Conservation (phyloP, 1,284 basidiomycete species). For the Ganoderma meredithae region DNA sequence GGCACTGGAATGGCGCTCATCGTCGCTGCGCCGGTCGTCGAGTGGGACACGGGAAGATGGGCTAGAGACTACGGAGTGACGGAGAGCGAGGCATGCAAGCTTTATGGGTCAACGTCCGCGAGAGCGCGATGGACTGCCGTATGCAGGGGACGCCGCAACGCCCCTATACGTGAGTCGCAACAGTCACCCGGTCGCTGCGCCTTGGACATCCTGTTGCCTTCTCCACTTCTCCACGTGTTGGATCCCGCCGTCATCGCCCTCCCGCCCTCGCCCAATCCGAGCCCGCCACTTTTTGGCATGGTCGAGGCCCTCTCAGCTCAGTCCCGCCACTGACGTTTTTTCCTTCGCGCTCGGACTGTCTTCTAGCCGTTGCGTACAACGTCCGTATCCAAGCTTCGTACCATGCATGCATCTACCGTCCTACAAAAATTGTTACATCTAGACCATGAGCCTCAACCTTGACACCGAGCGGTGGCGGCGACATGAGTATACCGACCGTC, state of each 20-base stretch:
- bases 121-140: neutral
- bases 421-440: constrained; percentile 10
- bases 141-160: constrained; percentile 1
- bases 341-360: neutral
- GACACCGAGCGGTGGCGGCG: constrained; percentile 7
- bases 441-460: neutral
- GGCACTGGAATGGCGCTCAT: constrained; percentile 23
- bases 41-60: neutral
- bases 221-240: neutral
- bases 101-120: neutral
- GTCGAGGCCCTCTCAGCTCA: neutral
- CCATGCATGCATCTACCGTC: constrained; percentile 6
- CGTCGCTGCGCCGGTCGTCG: constrained; percentile 1
- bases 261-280: neutral
- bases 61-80: neutral
- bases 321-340: neutral
- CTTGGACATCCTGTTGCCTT: neutral
- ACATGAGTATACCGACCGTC: neutral
- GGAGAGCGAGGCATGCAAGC: constrained; percentile 1
- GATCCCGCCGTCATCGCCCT: neutral
- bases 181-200: neutral
- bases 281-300: neutral
- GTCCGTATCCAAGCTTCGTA: constrained; percentile 3
- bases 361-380: neutral
- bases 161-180: neutral